Evolutionary conservation across 345 rosid genomes (phyloP), one percentile per base, ranked within the genome.

Genomic region (Lepidium didymum): DNA sequence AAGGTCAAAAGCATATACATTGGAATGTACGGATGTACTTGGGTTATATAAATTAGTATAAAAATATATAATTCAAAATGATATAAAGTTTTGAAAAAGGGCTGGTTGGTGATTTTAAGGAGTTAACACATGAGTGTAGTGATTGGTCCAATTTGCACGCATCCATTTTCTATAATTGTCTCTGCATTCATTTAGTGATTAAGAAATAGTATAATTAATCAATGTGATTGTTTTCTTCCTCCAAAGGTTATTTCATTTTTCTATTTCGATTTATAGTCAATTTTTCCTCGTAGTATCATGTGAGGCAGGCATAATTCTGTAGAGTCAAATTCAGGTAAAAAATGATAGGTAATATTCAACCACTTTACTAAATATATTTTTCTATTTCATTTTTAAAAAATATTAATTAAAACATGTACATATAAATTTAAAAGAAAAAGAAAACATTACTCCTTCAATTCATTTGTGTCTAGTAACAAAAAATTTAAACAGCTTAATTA

Each of bases 11-110:
- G 6, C 44, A 36, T 45, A 54, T 43, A 56, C 38, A 27, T 38
- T 62, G 51, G 51, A 64, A 29, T 21, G 76, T 72, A 72, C 70
- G 70, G 70, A 64, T 31, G 76, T 72, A 64, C 76, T 64, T 64
- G 43, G 36, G n/a, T 64, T 25, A 55, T 27, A 36, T 12, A 43
- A 44, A 34, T 7, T 34, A 56, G 33, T 35, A 27, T 4, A 7
- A 10, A 16, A 15, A 36, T 52, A 21, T 42, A 36, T 54, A 25
- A 35, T n/a, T 23, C 16, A 52, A 25, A 31, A 3, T 15, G 43
- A 36, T 27, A 37, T 2, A 43, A 33, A 34, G n/a, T 9, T 56
- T 56, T 36, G 19, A 54, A 54, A 53, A 54, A 29, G 7, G 7
- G 42, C 51, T 72, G 36, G 18, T 45, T 35, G 62, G 29, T 62